Percentiles rank a stretch among this genome's conserved stretches.
These are phyloP conservation scores for Thielaviopsis populi DNA, from an alignment of 2,329 filamentous ascomycete species.

Conservation along the genomic window DNA sequence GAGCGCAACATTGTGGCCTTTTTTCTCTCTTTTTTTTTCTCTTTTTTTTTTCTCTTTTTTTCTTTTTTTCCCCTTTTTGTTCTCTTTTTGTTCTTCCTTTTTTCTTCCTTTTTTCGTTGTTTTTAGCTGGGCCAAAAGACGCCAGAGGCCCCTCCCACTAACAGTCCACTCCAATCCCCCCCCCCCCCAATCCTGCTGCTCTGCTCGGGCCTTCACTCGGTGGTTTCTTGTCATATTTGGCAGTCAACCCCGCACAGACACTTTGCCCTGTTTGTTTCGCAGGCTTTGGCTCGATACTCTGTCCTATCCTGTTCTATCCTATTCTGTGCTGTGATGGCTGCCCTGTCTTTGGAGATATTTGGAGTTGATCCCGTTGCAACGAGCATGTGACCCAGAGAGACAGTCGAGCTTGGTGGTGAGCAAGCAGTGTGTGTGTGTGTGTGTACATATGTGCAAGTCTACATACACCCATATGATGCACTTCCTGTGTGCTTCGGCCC, in stretches of 20 bases:
- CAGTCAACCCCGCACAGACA: background rate
- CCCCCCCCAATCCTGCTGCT: background rate
- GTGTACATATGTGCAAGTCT: no score
- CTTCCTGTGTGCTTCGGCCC: background rate
- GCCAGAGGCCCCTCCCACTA: no score
- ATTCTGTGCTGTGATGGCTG: background rate
- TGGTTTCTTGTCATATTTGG: background rate
- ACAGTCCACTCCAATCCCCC: background rate
- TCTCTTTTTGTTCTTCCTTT: background rate
- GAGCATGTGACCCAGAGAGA: background rate
- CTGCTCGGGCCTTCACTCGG: slow-evolving; percentile 1
- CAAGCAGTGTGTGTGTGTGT: no score
- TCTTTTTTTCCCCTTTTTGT: background rate
- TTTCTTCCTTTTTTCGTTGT: no score
- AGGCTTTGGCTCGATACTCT: background rate
- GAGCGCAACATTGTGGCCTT: background rate
- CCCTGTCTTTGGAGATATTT: background rate
- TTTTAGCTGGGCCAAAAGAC: no score
- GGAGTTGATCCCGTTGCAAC: background rate
- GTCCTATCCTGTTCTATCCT: background rate
- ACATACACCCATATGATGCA: no score
- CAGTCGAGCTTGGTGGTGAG: no score
- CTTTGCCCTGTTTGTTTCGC: background rate
- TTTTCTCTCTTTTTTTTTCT: background rate
- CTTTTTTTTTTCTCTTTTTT: background rate